A percentile compares a stretch with the other conserved stretches of the same genome.
Conservation (phyloP, 345 rosid genomes). For the Ceriops decandra region DNA sequence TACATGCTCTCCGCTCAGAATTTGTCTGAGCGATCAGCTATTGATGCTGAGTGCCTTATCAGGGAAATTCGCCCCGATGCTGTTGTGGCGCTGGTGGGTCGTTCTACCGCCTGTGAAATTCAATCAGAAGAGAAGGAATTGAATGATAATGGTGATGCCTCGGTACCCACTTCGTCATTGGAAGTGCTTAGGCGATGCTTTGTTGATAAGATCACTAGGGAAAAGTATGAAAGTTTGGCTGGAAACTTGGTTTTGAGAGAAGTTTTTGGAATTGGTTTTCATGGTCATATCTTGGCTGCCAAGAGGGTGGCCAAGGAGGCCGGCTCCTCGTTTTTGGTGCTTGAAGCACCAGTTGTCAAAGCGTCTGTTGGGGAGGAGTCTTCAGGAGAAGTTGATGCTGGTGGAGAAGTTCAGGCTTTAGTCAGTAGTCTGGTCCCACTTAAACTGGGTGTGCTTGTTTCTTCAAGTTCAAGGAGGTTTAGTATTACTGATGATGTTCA, state of each 20-base stretch:
- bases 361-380: slow-evolving; percentile 25
- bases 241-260: slow-evolving; percentile 71
- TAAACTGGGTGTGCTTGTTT: slow-evolving; percentile 26
- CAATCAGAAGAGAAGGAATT: slow-evolving; percentile 40
- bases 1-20: slow-evolving; percentile 75
- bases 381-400: slow-evolving; percentile 33
- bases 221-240: slow-evolving; percentile 69
- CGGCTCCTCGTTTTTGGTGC: slow-evolving; percentile 64
- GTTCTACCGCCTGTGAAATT: slow-evolving; percentile 40
- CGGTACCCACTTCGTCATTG: slow-evolving; percentile 71
- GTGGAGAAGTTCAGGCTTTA: slow-evolving; percentile 41
- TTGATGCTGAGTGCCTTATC: slow-evolving; percentile 68
- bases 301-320: slow-evolving; percentile 67
- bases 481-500: slow-evolving; percentile 46
- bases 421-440: slow-evolving; percentile 62
- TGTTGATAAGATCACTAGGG: slow-evolving; percentile 61
- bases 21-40: slow-evolving; percentile 75
- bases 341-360: slow-evolving; percentile 59
- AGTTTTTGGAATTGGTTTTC: slow-evolving; percentile 71
- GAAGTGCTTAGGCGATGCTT: slow-evolving; percentile 67
- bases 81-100: slow-evolving; percentile 64
- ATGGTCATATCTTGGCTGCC: slow-evolving; percentile 77
- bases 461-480: slow-evolving; percentile 44
- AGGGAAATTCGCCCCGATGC: slow-evolving; percentile 66
- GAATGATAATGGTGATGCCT: slow-evolving; percentile 27